Base-by-base conservation (phyloP, 2,329 filamentous ascomycete species). In the Bipolaris victoriae region DNA sequence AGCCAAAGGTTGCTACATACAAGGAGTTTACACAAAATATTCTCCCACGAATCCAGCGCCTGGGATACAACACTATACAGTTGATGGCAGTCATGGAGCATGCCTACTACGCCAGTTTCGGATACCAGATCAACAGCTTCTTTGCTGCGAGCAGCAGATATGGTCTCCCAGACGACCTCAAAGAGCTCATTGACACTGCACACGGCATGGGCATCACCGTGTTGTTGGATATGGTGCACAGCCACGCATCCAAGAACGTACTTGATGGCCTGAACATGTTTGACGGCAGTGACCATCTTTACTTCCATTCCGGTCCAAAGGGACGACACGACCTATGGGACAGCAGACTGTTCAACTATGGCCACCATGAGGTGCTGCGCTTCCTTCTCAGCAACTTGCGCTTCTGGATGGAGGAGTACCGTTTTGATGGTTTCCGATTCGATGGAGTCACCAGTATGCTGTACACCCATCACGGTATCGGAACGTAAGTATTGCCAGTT, bases 61-160 rank as follows among this genome's bases (percentile, higher is more conserved):
- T 98, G 41, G 95, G 94, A 39, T 99, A 99, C 82, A 98, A 99
- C 74, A 90, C 93, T 52, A 98, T 99, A 66, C 95, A 99, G 76
- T 83, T 99, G 63, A 99, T 99, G 95, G 95, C 95, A 44, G 84
- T 99, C 73, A 99, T 99, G 94, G 95, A 99, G 76, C 95, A 99
- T 78, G 95, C 95, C 48, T 99, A 99, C 83, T 99, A 99, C 76
- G 95, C 95, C 70, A 98, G 94, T 73, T 99, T 99, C 70, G 95
- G 95, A 45, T 99, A 99, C 77, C 95, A 99, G 78, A 87, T 99
- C 79, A 99, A 98, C 82, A 97, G 90, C 78, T 99, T 99, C 83
- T 99, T 98, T 70, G 95, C 95, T 26, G 93, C 94, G 11, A 97
- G 93, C 78, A 98, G 94, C 77, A 88, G 95, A 61, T 99, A 97